Base-by-base conservation (phyloP, 208 protist species). In the Leishmania gerbilli region DNA sequence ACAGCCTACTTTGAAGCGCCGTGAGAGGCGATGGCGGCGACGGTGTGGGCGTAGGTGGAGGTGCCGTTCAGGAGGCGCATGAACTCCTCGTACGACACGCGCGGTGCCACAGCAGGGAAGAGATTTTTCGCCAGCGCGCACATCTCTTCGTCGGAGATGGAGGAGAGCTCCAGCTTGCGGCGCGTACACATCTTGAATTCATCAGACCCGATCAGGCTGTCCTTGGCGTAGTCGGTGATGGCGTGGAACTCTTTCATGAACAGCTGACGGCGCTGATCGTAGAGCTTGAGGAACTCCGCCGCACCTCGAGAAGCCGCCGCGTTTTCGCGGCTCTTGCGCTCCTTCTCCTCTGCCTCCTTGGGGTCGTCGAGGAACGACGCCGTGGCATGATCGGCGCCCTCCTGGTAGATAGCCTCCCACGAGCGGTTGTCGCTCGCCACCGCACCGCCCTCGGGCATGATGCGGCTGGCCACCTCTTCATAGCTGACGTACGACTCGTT, bases 401-500 rank as follows among this genome's bases (percentile, higher is more conserved):
- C 90, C 42, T 90, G 85, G 81, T 91, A 93, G 83, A 98, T 97
- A 5, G 72, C 83, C 69, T 93, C 79, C 94, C 94, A 97, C 31
- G 84, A 80, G 71, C 91, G 89, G 72, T 95, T 88, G 79, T 97
- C 93, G 11, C 79, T 84, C 24, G 88, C 89, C 55, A 96, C 83
- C 3, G 82, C 76, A 76, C 79, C 79, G 40, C 93, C 95, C 78
- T 96, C 90, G 5, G 92, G 92, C 77, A 97, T 87, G 24, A 98
- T 89, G 79, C 92, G 91, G 2, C 84, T 81, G 31, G 91, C 88
- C 72, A 98, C 91, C 87, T 98, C 95, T 74, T 93, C 93, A 86
- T 96, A 98, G 27, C 92, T 95, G 34, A 97, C 91, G 84, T 95
- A 95, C 9, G 94, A 97, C 81, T 98, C 96, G 74, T 92, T 92